Evolutionary conservation across 1,284 basidiomycete genomes (phyloP).

Genomic region (Abortiporus biennis): DNA sequence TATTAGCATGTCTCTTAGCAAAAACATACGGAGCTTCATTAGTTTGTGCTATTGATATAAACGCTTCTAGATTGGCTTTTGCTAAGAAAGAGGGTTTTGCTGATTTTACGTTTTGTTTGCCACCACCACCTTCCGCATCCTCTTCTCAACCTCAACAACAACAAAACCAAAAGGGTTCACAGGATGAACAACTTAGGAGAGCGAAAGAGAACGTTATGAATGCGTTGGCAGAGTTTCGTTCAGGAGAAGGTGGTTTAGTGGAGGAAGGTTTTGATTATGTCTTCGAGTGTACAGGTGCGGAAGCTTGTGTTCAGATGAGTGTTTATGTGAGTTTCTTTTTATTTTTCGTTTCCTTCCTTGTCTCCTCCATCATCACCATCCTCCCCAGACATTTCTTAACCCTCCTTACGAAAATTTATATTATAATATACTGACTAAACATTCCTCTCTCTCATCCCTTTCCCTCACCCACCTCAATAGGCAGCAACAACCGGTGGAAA

Average conservation of each 20-base stretch:
- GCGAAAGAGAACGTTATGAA: conserved; percentile 55
- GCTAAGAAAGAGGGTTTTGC: conserved; percentile 73
- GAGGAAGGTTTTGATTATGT: conserved; percentile 86
- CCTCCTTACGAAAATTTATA: no score
- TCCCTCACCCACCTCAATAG: conserved; percentile 31
- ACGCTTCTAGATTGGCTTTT: conserved; percentile 74
- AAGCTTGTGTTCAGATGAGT: conserved; percentile 84
- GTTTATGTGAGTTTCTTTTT: conserved; percentile 58
- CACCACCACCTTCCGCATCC: conserved; percentile 40
- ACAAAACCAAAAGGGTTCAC: neutral
- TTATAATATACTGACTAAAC: conserved; percentile 1
- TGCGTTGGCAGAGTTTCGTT: conserved; percentile 49
- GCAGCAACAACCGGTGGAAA: conserved; percentile 80
- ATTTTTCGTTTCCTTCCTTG: neutral
- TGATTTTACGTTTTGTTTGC: conserved; percentile 64
- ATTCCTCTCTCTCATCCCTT: neutral
- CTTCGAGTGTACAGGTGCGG: conserved; percentile 94
- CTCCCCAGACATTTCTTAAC: no score
- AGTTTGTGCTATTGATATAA: conserved; percentile 83
- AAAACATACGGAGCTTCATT: conserved; percentile 64
- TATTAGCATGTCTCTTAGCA: conserved; percentile 80
- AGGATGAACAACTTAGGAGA: conserved; percentile 58
- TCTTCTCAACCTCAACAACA: conserved; percentile 23
- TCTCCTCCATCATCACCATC: no score
- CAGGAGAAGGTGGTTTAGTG: no score